These are phyloP conservation scores for Daldinia grandis DNA, from an alignment of 495 filamentous ascomycete species.

Conservation along the genomic window DNA sequence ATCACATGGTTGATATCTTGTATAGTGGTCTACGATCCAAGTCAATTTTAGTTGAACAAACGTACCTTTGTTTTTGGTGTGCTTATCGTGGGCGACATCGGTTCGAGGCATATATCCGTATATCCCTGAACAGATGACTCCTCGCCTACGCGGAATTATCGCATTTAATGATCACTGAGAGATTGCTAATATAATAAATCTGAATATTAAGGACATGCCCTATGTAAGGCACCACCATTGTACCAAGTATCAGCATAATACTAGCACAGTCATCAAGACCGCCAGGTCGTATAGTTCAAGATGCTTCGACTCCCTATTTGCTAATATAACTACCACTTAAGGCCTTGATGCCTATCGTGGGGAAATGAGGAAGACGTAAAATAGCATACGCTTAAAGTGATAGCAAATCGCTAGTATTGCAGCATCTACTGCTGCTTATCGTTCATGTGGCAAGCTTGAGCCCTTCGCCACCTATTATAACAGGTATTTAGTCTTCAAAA, in stretches of 20 bases:
- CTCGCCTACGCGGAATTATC: neutral
- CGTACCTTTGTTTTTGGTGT: too few species aligned
- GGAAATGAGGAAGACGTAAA: slow-evolving; percentile 3
- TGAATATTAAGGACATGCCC: neutral
- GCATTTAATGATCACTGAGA: neutral
- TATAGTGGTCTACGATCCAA: too few species aligned
- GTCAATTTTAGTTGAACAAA: too few species aligned
- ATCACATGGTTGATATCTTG: too few species aligned
- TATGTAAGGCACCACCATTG: neutral
- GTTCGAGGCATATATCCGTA: too few species aligned
- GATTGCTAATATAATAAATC: neutral
- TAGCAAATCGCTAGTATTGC: slow-evolving; percentile 12
- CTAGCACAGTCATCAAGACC: neutral
- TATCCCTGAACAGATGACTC: neutral
- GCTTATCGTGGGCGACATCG: too few species aligned
- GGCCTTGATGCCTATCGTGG: neutral
- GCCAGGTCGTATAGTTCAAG: neutral
- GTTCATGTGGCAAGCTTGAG: slow-evolving; percentile 12
- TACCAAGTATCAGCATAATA: neutral
- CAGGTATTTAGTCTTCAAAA: slow-evolving; percentile 37
- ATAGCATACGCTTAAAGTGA: slow-evolving; percentile 8
- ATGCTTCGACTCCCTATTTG: neutral
- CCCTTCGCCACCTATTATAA: slow-evolving; percentile 21
- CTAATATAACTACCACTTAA: neutral
- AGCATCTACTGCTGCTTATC: slow-evolving; percentile 10